These are phyloP conservation scores for Mortierella sp. DNA, from an alignment of 371 early-diverging fungal genomes.

Conservation along the genomic window DNA sequence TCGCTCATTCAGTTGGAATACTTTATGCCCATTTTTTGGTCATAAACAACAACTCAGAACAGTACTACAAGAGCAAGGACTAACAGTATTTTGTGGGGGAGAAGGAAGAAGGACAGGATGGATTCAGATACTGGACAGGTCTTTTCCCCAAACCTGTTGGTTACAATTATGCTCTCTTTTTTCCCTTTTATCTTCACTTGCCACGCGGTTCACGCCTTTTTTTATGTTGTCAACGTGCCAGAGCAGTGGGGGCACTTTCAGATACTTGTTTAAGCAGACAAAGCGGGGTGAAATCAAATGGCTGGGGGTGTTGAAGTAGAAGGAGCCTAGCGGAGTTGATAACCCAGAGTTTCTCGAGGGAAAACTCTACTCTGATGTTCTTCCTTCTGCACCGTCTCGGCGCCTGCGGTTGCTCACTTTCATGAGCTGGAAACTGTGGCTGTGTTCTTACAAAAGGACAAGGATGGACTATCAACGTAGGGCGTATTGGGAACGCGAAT, in stretches of 20 bases:
- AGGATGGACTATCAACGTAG: neutral
- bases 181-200: neutral
- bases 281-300: neutral
- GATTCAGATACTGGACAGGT: neutral
- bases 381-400: neutral
- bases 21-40: neutral
- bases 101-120: neutral
- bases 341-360: neutral
- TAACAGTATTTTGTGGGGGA: neutral
- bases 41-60: neutral
- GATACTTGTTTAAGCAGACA: slow-evolving; percentile 7
- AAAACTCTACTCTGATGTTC: neutral
- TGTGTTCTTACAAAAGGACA: neutral
- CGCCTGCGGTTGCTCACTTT: neutral
- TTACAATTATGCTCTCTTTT: no score
- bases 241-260: neutral
- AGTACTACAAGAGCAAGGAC: neutral
- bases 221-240: neutral
- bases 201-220: neutral
- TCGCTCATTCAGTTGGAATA: neutral
- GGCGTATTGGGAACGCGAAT: neutral
- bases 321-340: neutral
- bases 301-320: neutral
- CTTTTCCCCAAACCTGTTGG: neutral
- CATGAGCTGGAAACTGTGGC: slow-evolving; percentile 1